A percentile compares a stretch with the other conserved stretches of the same genome.
These are phyloP conservation scores for Neurospora sp. DNA, from an alignment of 495 filamentous ascomycete species.

Conservation along the genomic window DNA sequence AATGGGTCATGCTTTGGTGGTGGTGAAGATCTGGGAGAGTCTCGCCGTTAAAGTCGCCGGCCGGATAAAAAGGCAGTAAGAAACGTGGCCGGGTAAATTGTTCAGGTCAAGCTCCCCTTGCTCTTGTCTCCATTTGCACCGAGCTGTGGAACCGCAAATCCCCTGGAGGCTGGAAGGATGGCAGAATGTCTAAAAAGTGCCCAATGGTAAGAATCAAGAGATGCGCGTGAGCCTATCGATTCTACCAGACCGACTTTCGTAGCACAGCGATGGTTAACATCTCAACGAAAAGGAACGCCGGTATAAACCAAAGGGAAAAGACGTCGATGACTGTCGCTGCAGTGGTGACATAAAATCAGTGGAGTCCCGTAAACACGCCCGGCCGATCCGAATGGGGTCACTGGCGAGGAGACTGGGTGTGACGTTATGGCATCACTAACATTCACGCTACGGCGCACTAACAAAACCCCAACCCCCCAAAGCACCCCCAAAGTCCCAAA, in stretches of 20 bases:
- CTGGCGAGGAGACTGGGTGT: background rate
- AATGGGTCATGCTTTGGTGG: too few species aligned
- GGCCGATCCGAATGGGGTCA: background rate
- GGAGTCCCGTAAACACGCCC: background rate
- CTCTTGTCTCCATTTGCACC: background rate
- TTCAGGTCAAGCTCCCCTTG: background rate
- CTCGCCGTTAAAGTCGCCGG: background rate
- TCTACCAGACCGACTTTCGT: background rate
- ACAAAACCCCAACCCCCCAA: background rate
- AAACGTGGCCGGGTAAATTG: background rate
- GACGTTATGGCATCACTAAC: background rate
- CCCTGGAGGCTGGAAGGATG: background rate
- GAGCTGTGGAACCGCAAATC: background rate
- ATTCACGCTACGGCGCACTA: background rate
- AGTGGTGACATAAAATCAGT: background rate
- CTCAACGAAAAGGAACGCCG: too few species aligned
- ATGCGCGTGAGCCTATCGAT: background rate
- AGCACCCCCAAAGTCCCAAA: background rate
- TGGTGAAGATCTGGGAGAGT: background rate
- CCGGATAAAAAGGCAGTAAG: background rate
- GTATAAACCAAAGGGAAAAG: background rate
- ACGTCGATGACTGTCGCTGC: background rate
- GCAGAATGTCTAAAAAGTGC: background rate
- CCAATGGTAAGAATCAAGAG: background rate
- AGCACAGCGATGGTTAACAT: too few species aligned